Evolutionary conservation across 495 filamentous ascomycete genomes (phyloP), one percentile per base, ranked within the genome.

Genomic region (Sabuloglossum arenarium): DNA sequence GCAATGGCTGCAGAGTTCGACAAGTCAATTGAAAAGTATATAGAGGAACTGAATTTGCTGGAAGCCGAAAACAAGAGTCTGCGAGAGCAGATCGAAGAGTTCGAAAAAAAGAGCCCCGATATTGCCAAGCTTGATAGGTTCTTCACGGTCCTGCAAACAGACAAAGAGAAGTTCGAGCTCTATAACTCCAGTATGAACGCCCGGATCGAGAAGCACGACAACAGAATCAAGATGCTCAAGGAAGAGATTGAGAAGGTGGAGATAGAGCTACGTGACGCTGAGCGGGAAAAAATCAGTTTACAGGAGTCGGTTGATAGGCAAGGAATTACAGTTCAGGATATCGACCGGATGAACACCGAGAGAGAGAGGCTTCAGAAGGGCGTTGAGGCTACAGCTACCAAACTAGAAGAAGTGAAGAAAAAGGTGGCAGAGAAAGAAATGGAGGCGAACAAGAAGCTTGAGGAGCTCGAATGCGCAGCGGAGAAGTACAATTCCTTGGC

Each of bases 281-380:
- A 97, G 57, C 76, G 82, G 10, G 90, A 97, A 64, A 79, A 82
- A 54, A 68, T 75, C n/a, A 73, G 75, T 19, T 75, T 97, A 27
- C 88, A 96, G 64, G 77, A 80, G 31, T 80, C 83, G 16, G 85
- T 99, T 39, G 89, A 97, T 64, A 80, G 80, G 58, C 86, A 93
- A 63, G 91, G 90, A 3, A 88, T 99, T 61, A 91, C 86, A 49
- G 89, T 93, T 63, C 82, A 86, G 66, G 93, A 97, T 72, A 96
- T 99, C 66, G 91, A 99, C 74, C 89, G 88, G 63, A 95, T 99
- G 90, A 94, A 86, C 60, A 80, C 82, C 23, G 91, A 97, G 66
- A 81, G 89, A 31, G 91, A 97, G 64, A 82, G 93, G 12, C 75
- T 97, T 31, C 84, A 91, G 53, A 90, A 82, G 62, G 83, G 78